Percentiles rank a stretch among this genome's conserved stretches.
Conservation (phyloP, 2,329 filamentous ascomycete genomes). For the Nothopassalora personata region DNA sequence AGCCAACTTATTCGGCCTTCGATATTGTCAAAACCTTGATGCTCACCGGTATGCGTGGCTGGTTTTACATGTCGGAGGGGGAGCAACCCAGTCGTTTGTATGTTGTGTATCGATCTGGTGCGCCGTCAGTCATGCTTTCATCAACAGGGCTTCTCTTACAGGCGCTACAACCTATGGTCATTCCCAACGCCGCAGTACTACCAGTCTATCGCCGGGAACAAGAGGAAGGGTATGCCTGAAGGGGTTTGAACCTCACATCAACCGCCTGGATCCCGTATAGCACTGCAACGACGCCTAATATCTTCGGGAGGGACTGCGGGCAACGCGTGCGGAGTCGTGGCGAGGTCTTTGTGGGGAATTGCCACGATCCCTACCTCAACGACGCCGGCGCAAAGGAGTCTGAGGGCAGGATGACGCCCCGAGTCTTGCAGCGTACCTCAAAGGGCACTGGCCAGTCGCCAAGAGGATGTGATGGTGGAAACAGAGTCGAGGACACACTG, state of each 20-base stretch:
- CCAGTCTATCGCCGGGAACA: conserved; percentile 18
- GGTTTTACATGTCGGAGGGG: conserved; percentile 27
- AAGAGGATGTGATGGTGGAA: conserved; percentile 3
- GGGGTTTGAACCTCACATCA: conserved; percentile 19
- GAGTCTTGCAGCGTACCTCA: not conserved
- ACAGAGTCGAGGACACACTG: conserved; percentile 3
- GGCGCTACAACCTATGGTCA: conserved; percentile 26
- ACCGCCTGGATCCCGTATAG: conserved; percentile 4
- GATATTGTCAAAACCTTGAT: not conserved
- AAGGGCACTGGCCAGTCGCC: not conserved
- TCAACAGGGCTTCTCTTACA: not conserved
- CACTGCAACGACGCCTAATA: conserved; percentile 7
- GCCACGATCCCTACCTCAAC: not conserved
- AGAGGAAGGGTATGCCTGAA: conserved; percentile 9
- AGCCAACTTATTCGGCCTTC: not conserved
- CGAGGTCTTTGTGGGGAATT: conserved; percentile 12
- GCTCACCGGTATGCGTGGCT: conserved; percentile 21
- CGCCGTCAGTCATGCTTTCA: conserved; percentile 8
- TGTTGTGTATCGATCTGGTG: conserved; percentile 16
- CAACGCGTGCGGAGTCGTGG: conserved; percentile 5
- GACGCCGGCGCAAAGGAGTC: not conserved
- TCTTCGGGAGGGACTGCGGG: conserved; percentile 9
- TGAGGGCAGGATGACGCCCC: not conserved
- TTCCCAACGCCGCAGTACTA: conserved; percentile 19
- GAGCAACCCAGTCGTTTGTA: conserved; percentile 14